A percentile compares a stretch with the other conserved stretches of the same genome.
These are phyloP conservation scores for Dictyostelium intermedium DNA, from an alignment of 78 protist species.

Conservation along the genomic window DNA sequence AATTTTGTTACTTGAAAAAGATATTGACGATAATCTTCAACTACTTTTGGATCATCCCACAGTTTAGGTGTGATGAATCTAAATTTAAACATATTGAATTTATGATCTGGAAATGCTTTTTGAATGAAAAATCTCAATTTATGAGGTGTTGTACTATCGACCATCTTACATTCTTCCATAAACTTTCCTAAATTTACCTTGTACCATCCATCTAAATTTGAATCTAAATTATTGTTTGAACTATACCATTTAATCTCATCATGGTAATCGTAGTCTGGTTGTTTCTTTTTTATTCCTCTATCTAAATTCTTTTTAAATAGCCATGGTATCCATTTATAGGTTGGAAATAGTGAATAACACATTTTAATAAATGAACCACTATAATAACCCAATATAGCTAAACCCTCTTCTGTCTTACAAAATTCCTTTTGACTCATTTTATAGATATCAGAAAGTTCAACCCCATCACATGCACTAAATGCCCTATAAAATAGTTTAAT, in stretches of 20 bases:
- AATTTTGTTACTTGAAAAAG: not conserved
- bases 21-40: not conserved
- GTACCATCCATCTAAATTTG: not conserved
- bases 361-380: not conserved
- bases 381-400: not conserved
- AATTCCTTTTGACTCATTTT: not conserved
- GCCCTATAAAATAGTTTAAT: not conserved
- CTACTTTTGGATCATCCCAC: not conserved
- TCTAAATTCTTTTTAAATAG: not conserved
- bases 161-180: not conserved
- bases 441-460: not conserved
- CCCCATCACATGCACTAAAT: not conserved
- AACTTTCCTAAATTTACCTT: fast-evolving
- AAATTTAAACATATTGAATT: not conserved
- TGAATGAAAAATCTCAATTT: not conserved
- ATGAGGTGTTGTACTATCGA: not conserved
- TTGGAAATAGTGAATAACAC: not conserved
- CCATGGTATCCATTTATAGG: not conserved
- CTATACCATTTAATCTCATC: not conserved
- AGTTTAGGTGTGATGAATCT: too few relatives aligned
- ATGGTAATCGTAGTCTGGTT: not conserved
- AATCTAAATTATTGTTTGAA: not conserved
- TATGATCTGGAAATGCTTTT: not conserved
- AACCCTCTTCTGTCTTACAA: not conserved
- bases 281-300: not conserved